Base-by-base conservation (phyloP, 2,329 filamentous ascomycete genomes). In the Fusarium virguliforme region DNA sequence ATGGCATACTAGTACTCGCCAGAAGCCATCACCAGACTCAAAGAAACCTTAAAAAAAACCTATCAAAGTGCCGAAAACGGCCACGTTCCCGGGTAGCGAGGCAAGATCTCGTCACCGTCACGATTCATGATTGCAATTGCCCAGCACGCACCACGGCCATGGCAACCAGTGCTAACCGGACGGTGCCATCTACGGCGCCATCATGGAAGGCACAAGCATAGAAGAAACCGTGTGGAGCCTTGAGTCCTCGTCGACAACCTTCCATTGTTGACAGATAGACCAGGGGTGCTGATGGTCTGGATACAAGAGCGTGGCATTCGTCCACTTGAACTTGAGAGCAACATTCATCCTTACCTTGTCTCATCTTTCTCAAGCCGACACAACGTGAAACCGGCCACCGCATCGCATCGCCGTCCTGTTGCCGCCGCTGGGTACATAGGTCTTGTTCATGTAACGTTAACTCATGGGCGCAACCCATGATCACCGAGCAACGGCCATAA, bases 391-490 rank as follows among this genome's bases (percentile, higher is more conserved):
- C 59, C 46, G 54, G 38, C 46, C 55, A 32, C 53, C 62, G 48
- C 35, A 30, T 38, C 35, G 34, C 28, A 48, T 48, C 48, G 28
- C 30, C 41, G 57, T 50, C 41, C 26, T 50, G 46, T 50, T 48
- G 53, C 63, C 34, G 38, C 34, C 50, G 43, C 43, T 59, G 59
- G 54, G 70, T 62, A 43, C 60, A 58, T 26, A 18, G 18, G 40
- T 48, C 43, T 24, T 41, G 59, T 48, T 70, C 72, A 76, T 76
- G 74, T 76, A 76, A 76, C 74, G 74, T 76, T 76, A 76, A 76
- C 74, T 65, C 69, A 61, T 65, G 65, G 58, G 40, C 40, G 61
- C 37, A 65, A 62, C 61, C 41, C 61, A 68, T 59, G 34, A 43
- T 26, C 51, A 43, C 30, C 15, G 22, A 41, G 48, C 22, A 40